phyloP scores from a whole-genome alignment of 495 filamentous ascomycete genomes.

The Penicillium diatomitis region DNA sequence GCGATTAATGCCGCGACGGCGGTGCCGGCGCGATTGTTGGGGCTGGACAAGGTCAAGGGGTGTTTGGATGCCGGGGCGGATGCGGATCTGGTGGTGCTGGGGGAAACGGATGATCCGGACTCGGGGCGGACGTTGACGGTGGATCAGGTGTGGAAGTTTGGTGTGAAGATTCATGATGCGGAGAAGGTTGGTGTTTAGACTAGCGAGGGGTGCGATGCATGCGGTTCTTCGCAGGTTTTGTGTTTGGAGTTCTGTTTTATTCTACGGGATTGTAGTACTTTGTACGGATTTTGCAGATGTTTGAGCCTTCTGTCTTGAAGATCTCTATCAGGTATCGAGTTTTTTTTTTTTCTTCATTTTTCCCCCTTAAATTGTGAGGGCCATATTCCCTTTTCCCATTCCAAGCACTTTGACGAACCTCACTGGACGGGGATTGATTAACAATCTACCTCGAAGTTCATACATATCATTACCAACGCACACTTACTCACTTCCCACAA shows the following conservation, averaged over 20 bases:
- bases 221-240: constrained; percentile 4
- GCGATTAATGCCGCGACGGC: constrained; percentile 62
- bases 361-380: too few relatives aligned
- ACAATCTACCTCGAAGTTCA: too few relatives aligned
- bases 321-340: too few relatives aligned
- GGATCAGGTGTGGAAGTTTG: constrained; percentile 74
- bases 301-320: too few relatives aligned
- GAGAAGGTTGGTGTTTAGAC: constrained; percentile 16
- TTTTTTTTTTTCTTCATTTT: too few relatives aligned
- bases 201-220: neutral
- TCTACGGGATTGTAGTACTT: too few relatives aligned
- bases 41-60: constrained; percentile 57
- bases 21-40: constrained; percentile 66
- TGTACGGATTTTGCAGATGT: too few relatives aligned
- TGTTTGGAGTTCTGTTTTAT: neutral
- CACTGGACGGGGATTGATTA: too few relatives aligned
- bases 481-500: too few relatives aligned
- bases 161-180: constrained; percentile 40
- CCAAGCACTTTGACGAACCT: too few relatives aligned
- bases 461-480: too few relatives aligned
- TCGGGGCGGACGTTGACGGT: constrained; percentile 44
- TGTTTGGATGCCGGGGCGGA: constrained; percentile 59
- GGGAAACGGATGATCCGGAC: constrained; percentile 39
- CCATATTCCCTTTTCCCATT: too few relatives aligned
- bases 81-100: constrained; percentile 69